Evolutionary conservation across 176 grass and related monocot species (phyloP).

Genomic region (Raddia guianensis): DNA sequence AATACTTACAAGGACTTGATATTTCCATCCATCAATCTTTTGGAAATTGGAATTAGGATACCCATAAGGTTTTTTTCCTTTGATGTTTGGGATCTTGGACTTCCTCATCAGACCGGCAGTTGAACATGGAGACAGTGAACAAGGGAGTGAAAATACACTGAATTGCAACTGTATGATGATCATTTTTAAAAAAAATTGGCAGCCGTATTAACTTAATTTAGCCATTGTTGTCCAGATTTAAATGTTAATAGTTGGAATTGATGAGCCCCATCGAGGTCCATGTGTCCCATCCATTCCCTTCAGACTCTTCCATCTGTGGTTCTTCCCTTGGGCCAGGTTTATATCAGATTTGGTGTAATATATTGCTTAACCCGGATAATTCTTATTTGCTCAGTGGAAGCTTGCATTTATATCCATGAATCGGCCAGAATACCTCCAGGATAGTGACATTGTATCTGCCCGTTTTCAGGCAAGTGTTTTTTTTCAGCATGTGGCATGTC

Average conservation of each 20-base stretch:
- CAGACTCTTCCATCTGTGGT: neutral
- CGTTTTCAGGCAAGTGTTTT: constrained; percentile 67
- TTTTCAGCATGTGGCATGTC: constrained; percentile 28
- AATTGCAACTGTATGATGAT: constrained; percentile 10
- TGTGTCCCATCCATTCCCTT: neutral
- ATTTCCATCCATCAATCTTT: neutral
- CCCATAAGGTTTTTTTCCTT: neutral
- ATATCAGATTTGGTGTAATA: neutral
- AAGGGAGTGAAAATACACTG: neutral
- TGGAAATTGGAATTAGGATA: neutral
- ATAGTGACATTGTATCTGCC: constrained; percentile 61
- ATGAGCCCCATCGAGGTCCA: neutral
- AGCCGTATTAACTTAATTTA: neutral
- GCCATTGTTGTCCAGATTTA: constrained; percentile 15
- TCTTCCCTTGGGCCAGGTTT: constrained; percentile 11
- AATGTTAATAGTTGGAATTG: constrained; percentile 2
- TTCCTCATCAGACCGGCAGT: neutral
- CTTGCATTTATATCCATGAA: constrained; percentile 72
- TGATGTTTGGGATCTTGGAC: neutral
- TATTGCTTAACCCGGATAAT: constrained; percentile 7
- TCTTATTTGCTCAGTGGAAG: constrained; percentile 62
- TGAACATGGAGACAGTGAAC: neutral
- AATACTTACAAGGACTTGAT: neutral
- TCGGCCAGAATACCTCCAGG: constrained; percentile 74
- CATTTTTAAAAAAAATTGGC: constrained; percentile 8